Conservation (phyloP, 2,329 filamentous ascomycete species). For the Fusarium sp. region DNA sequence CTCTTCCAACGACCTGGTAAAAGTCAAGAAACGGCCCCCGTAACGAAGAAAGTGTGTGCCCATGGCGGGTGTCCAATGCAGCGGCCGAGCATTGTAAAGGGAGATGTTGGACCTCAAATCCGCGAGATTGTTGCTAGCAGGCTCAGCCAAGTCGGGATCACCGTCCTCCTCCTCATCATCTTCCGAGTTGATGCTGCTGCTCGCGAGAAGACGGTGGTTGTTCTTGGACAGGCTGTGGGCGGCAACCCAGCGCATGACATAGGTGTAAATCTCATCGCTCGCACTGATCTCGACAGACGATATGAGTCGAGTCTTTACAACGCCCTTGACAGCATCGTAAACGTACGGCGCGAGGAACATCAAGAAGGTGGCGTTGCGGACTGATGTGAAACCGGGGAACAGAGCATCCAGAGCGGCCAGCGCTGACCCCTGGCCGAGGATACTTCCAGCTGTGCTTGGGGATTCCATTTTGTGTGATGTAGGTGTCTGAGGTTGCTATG, state of each 20-base stretch:
- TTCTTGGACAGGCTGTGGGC: constrained; percentile 17
- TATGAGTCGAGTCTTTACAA: constrained; percentile 11
- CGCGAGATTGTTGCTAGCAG: constrained; percentile 5
- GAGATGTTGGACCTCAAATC: constrained; percentile 22
- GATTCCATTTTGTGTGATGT: not conserved
- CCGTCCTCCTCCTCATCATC: not conserved
- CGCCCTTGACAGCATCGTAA: not conserved
- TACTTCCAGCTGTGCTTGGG: not conserved
- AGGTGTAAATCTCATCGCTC: constrained; percentile 26
- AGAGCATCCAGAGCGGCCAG: not conserved
- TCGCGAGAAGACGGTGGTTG: constrained; percentile 26
- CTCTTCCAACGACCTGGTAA: constrained; percentile 9
- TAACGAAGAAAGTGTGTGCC: constrained; percentile 32
- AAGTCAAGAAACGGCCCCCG: constrained; percentile 15
- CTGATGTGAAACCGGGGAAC: not conserved
- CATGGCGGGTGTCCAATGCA: constrained; percentile 25
- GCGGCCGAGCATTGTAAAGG: constrained; percentile 12
- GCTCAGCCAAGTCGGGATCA: not conserved
- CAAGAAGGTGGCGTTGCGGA: not conserved
- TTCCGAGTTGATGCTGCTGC: constrained; percentile 1
- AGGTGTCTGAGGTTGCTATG: not conserved
- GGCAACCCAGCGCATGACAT: constrained; percentile 31
- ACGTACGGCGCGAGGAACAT: not conserved
- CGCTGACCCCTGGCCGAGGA: not conserved
- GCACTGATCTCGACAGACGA: constrained; percentile 25